phyloP scores from a whole-genome alignment of 768 basidiomycete genomes.

The Butyriboletus loyo region DNA sequence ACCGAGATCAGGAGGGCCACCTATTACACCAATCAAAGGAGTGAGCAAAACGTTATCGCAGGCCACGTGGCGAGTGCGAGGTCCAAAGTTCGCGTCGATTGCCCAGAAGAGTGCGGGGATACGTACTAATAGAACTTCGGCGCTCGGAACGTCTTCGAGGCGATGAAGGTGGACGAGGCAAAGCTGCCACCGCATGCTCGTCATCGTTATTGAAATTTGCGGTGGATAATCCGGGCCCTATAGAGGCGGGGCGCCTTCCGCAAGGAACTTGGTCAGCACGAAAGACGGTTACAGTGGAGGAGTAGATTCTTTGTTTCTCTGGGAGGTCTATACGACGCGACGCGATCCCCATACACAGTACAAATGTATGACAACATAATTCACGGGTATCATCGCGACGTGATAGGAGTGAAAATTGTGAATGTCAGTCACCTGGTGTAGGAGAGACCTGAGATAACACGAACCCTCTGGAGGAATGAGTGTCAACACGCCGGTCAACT shows the following conservation, averaged over 20 bases:
- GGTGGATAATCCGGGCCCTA: slow-evolving; percentile 20
- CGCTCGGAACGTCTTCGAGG: slow-evolving; percentile 6
- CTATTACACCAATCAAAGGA: not conserved
- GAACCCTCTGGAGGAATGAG: slow-evolving; percentile 73
- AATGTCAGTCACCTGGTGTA: not conserved
- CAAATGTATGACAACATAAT: not conserved
- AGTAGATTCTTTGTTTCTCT: slow-evolving; percentile 73
- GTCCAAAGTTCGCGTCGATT: not conserved
- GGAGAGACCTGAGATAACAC: slow-evolving; percentile 20
- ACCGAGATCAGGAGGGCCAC: slow-evolving; percentile 7
- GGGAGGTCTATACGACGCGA: slow-evolving; percentile 67
- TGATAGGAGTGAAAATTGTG: not conserved
- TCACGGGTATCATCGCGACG: not conserved
- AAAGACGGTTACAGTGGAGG: slow-evolving; percentile 73
- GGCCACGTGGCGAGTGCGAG: not conserved
- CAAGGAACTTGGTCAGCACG: slow-evolving; percentile 49
- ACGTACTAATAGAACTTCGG: slow-evolving; percentile 1
- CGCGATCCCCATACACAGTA: slow-evolving; percentile 48
- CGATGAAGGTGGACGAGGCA: not conserved
- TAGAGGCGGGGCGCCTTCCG: slow-evolving; percentile 18
- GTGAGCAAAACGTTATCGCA: not conserved
- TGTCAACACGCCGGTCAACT: slow-evolving; percentile 64
- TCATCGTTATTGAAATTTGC: not conserved
- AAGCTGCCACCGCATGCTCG: not conserved
- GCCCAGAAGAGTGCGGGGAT: not conserved